Conservation (phyloP, 345 rosid genomes). For the Leavenworthia alabamica region DNA sequence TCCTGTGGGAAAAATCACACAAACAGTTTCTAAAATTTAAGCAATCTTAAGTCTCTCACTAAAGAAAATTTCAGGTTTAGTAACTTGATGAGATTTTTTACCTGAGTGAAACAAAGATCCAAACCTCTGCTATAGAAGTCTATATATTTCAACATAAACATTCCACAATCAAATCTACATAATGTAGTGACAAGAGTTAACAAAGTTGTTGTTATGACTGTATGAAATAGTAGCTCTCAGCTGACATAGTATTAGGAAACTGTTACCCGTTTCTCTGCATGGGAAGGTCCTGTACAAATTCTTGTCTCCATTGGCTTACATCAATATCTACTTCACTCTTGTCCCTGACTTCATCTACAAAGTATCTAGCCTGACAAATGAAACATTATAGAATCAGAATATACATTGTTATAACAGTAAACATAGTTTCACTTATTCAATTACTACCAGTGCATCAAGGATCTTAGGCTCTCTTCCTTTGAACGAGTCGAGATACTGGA, state of each 20-base stretch:
- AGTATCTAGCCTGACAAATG: constrained; percentile 65
- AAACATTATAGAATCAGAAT: constrained; percentile 17
- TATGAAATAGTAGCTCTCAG: background rate
- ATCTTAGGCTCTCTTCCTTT: constrained; percentile 67
- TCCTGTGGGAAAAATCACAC: constrained; percentile 40
- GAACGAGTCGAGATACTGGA: constrained; percentile 96
- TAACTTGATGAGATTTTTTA: constrained; percentile 4
- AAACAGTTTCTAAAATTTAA: background rate
- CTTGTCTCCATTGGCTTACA: constrained; percentile 62
- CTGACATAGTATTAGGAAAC: background rate
- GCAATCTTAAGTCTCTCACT: constrained; percentile 1
- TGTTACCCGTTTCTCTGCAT: constrained; percentile 74
- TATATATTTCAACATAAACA: constrained; percentile 92
- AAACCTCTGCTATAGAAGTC: constrained; percentile 87
- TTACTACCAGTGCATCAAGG: constrained; percentile 60
- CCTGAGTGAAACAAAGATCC: constrained; percentile 83
- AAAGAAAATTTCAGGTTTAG: background rate
- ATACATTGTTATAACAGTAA: background rate
- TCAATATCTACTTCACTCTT: constrained; percentile 60
- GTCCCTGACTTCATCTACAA: constrained; percentile 80
- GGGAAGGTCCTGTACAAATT: constrained; percentile 83
- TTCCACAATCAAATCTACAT: constrained; percentile 83
- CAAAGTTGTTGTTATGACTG: background rate
- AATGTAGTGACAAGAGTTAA: constrained; percentile 3
- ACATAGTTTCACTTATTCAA: background rate